phyloP scores from a whole-genome alignment of 768 basidiomycete species.

The Rhodotorula diobovata region DNA sequence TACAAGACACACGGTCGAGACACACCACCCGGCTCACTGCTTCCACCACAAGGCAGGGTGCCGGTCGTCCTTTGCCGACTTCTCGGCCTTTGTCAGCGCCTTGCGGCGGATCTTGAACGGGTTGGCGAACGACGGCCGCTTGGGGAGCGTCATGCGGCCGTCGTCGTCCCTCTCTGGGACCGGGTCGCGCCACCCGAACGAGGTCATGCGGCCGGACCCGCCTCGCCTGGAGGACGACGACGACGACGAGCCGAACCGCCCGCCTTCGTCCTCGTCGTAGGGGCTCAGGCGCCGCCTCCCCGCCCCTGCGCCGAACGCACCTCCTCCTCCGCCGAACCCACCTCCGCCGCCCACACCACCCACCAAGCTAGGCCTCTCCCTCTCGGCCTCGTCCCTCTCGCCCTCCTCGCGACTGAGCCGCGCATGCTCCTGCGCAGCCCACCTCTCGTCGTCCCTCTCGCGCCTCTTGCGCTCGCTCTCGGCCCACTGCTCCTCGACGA shows the following conservation, averaged over 20 bases:
- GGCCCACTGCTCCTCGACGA: conserved; percentile 21
- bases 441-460: neutral
- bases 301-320: too few relatives aligned
- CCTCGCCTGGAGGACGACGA: neutral
- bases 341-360: too few relatives aligned
- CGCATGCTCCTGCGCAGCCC: neutral
- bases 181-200: neutral
- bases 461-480: neutral
- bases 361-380: neutral
- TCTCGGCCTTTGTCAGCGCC: conserved; percentile 22
- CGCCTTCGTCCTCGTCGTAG: neutral
- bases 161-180: neutral
- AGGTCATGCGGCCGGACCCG: neutral
- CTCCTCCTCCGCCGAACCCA: too few relatives aligned
- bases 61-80: conserved; percentile 7
- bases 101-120: conserved; percentile 27
- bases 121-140: conserved; percentile 25
- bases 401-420: neutral
- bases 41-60: conserved; percentile 32
- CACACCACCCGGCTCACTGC: neutral
- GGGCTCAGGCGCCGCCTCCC: neutral
- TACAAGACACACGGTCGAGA: neutral
- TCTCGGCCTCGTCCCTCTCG: neutral
- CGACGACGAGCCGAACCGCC: neutral
- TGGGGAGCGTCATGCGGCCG: neutral